phyloP scores from a whole-genome alignment of 768 basidiomycete species.

The Panaeolus papilionaceus region DNA sequence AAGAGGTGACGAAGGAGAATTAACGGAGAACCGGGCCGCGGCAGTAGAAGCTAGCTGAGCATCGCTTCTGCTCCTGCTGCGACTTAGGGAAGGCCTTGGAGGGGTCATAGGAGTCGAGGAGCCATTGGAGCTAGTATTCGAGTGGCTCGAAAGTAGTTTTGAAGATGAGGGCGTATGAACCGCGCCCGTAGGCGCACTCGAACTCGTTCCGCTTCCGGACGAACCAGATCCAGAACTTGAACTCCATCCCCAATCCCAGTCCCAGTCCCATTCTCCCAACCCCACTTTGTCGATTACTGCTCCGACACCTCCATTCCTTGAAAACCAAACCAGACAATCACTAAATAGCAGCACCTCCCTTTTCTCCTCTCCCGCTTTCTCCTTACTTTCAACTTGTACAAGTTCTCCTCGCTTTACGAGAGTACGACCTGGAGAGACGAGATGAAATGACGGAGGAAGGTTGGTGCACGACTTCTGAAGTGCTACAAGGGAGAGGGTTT shows the following conservation, averaged over 20 bases:
- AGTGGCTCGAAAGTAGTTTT: not conserved
- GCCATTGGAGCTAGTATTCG: not conserved
- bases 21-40: not conserved
- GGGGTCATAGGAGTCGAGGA: slow-evolving; percentile 14
- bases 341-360: slow-evolving; percentile 84
- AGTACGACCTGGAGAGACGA: slow-evolving; percentile 82
- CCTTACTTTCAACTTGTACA: slow-evolving; percentile 60
- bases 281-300: slow-evolving; percentile 36
- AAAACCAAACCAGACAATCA: slow-evolving; percentile 82
- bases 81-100: slow-evolving; percentile 40
- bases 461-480: slow-evolving; percentile 80
- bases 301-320: slow-evolving; percentile 48
- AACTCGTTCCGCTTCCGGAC: slow-evolving; percentile 22
- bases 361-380: slow-evolving; percentile 46
- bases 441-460: slow-evolving; percentile 65
- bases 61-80: slow-evolving; percentile 66
- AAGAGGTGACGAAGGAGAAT: not conserved
- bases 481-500: slow-evolving; percentile 76
- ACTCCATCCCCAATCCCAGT: slow-evolving; percentile 37
- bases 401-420: slow-evolving; percentile 74
- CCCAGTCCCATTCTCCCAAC: slow-evolving; percentile 37
- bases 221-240: slow-evolving; percentile 19
- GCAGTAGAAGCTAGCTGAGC: slow-evolving; percentile 48
- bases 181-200: slow-evolving; percentile 19
- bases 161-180: not conserved